Evolutionary conservation across 768 basidiomycete species (phyloP), one percentile per base, ranked within the genome.

Genomic region (Suillus fuscotomentosus): DNA sequence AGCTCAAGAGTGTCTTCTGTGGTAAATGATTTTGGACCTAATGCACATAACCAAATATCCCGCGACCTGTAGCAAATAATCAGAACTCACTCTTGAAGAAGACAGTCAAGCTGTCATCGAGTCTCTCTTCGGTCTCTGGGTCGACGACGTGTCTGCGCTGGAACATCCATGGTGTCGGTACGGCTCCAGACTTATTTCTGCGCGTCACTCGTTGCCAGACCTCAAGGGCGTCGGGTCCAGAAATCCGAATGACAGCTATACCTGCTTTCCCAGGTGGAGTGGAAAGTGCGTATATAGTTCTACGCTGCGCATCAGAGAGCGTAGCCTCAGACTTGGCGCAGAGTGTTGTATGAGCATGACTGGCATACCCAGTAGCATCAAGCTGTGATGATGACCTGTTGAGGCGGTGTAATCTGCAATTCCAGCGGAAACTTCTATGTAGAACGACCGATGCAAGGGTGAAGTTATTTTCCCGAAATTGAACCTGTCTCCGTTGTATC

Each of bases 201-300:
- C 80, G 80, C 0, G 92, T 86, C 77, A 94, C 81, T 4, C 70
- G 73, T 42, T 77, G 75, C 86, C 88, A 91, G 2, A 93, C 91
- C 0, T 77, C 67, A 24, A 82, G 72, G 0, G 88, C 88, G 51
- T 86, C 85, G 1, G 92, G 91, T 0, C 95, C 95, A 2, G 94
- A 95, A 10, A 97, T 79, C 64, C 95, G 84, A 60, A 96, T 78
- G 45, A 97, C 87, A 1, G 88, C 92, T 20, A 97, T 83, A 17
- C 94, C 95, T 4, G 85, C 93, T 66, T 89, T 94, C 1, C 94
- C 95, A 3, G 90, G 87, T 2, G 94, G 92, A 0, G 94, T 95
- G 0, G 94, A 92, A 34, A 95, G 81, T 1, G 94, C 95, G 72
- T 91, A 97, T 54, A 97, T 92, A 3, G 95, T 96, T 27, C 76